Evolutionary conservation across 1,284 basidiomycete species (phyloP), one percentile per base, ranked within the genome.

Genomic region (Sanghuangporus baumii): DNA sequence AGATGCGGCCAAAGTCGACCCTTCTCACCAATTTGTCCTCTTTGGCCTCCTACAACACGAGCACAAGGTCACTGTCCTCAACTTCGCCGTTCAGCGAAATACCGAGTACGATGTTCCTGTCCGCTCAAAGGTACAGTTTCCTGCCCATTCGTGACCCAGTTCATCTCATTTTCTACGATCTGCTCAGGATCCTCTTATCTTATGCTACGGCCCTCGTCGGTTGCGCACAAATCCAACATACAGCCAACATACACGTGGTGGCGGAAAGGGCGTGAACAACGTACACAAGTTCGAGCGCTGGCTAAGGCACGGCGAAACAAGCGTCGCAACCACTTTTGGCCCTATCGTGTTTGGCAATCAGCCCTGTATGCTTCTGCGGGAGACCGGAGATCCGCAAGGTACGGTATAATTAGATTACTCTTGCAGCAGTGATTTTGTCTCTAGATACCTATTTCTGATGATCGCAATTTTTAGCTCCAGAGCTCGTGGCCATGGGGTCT

Each of bases 271-370:
- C 7, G 80, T 87, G 47, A 99, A 99, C 79, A 98, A 98, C 68
- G 94, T 97, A 1, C 96, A 99, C 82, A 99, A 98, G 72, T 97
- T 93, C 64, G 94, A 98, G 74, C 85, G 92, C n/a, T 99, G 88
- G 76, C 79, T 99, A 31, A 85, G 91, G 46, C 93, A 92, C 68
- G 90, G 93, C 1, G 77, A 79, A 38, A 93, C 94, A 1, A 84
- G 81, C 57, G 89, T 97, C 18, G 93, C 89, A 0, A 96, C 94
- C 2, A 85, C 89, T 0, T 98, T 94, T 71, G 93, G 89, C 3
- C 95, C 96, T 0, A 87, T 96, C 43, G 83, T 87, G 4, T 98
- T 98, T 68, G 97, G 97, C 34, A 91, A 87, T 66, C 87, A 88
- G 68, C 85, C 92, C 3, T 93, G 91, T 69, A 74, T 89, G 14